Evolutionary conservation across 2,329 filamentous ascomycete genomes (phyloP).

Genomic region (Aspergillus hortae): DNA sequence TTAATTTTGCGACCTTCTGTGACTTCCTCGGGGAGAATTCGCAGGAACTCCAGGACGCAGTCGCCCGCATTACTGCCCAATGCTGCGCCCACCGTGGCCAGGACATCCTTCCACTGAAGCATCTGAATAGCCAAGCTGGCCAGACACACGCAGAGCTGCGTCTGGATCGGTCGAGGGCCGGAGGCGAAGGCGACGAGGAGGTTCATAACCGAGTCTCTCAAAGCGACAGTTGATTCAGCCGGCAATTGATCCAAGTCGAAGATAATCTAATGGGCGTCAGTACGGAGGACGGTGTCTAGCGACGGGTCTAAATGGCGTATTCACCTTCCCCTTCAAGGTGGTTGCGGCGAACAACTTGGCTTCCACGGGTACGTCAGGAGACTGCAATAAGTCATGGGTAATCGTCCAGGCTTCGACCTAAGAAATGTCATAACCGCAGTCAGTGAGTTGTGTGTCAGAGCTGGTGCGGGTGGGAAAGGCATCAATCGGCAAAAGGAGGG

Average conservation of each 20-base stretch:
- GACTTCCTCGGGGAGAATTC: constrained; percentile 96
- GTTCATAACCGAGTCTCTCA: constrained; percentile 79
- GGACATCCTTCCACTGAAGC: constrained; percentile 90
- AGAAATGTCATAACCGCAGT: constrained; percentile 8
- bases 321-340: constrained; percentile 95
- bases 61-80: constrained; percentile 69
- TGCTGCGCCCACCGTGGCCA: constrained; percentile 73
- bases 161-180: constrained; percentile 77
- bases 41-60: constrained; percentile 91
- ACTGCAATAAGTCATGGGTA: constrained; percentile 81
- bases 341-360: constrained; percentile 94
- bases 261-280: constrained; percentile 66
- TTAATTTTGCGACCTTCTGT: constrained; percentile 99
- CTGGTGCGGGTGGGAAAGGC: neutral
- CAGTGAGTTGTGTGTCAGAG: constrained; percentile 1
- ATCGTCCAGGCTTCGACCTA: constrained; percentile 89
- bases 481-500: constrained; percentile 9
- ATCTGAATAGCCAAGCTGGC: constrained; percentile 95
- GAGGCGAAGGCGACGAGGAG: constrained; percentile 77
- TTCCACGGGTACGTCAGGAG: constrained; percentile 69
- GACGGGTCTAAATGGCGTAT: constrained; percentile 13
- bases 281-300: constrained; percentile 4
- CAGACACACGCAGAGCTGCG: constrained; percentile 91
- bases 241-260: constrained; percentile 93
- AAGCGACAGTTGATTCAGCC: constrained; percentile 65